Evolutionary conservation across 1,284 basidiomycete species (phyloP), one percentile per base, ranked within the genome.

Genomic region (Peniophora sp.): DNA sequence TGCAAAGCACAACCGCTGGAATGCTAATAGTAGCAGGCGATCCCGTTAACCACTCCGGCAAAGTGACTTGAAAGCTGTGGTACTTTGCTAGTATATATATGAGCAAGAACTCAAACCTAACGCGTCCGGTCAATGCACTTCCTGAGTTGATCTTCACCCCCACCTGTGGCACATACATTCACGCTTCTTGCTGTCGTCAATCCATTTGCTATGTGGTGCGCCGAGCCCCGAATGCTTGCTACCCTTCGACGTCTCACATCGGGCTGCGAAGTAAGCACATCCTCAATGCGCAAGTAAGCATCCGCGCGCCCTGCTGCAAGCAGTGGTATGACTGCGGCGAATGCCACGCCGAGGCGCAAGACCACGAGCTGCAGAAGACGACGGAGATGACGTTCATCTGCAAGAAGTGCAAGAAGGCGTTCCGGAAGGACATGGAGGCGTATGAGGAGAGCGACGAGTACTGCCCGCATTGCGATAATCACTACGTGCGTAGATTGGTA

Each of bases 391-490:
- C 75, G 0, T 97, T 99, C 65, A 72, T 91, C 60, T 99, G 97
- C 76, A 99, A 99, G 69, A 97, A 97, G 70, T 99, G 97, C 75
- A 90, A 89, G 65, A 95, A 95, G 69, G 94, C 92, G 1, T 98
- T 99, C 67, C 72, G 96, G 55, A 98, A 99, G 70, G 92, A 97
- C 66, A 92, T 97, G 86, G 59, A 75, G 0, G 71, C 68, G 24
- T 98, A 92, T 63, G 97, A 99, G 62, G 93, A 97, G 65, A 90
- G 90, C 57, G 96, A 99, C 65, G 96, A 99, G 70, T 98, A 86
- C 67, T 99, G 97, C 65, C 96, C 97, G 0, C 89, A 97, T 69
- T 98, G 96, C 65, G 94, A 97, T 67, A 98, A 99, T 65, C 92
- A 95, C 65, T 98, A 94, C 67, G 95, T 96, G 66, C 61, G 88